Conservation (phyloP, 75 land plant genomes). For the Cryptomeria japonica region DNA sequence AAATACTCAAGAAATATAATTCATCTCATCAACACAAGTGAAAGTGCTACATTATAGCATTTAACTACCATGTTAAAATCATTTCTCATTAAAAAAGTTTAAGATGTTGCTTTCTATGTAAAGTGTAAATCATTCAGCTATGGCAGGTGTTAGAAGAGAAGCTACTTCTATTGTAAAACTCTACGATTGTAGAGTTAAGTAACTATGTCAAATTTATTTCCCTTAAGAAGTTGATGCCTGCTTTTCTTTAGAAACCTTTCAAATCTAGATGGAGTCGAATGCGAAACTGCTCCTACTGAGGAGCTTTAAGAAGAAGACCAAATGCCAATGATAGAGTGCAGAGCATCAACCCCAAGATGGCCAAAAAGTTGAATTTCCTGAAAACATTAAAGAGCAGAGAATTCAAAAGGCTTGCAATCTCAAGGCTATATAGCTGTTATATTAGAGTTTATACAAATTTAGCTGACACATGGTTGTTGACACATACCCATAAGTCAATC, state of each 20-base stretch:
- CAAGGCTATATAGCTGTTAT: not conserved
- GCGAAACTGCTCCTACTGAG: not conserved
- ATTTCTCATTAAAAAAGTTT: too few species aligned
- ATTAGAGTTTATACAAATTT: not conserved
- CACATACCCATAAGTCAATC: slow-evolving; percentile 50
- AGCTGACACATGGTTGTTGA: not conserved
- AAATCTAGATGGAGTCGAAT: not conserved
- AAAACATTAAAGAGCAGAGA: not conserved
- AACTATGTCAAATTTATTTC: too few species aligned
- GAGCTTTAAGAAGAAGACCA: not conserved
- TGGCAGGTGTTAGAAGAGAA: not conserved
- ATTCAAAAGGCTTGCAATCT: not conserved
- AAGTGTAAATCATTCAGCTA: not conserved
- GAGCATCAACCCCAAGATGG: not conserved
- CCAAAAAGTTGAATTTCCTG: slow-evolving; percentile 2
- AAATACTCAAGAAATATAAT: not conserved
- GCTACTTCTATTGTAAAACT: too few species aligned
- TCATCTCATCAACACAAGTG: not conserved
- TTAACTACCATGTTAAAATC: not conserved
- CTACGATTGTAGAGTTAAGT: too few species aligned
- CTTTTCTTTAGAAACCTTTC: not conserved
- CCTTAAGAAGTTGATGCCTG: not conserved
- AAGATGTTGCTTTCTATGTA: too few species aligned
- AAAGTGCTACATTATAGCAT: not conserved
- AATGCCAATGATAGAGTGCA: slow-evolving; percentile 12